Conservation (phyloP, 257 asterid genomes). For the Cynanchum wilfordii region DNA sequence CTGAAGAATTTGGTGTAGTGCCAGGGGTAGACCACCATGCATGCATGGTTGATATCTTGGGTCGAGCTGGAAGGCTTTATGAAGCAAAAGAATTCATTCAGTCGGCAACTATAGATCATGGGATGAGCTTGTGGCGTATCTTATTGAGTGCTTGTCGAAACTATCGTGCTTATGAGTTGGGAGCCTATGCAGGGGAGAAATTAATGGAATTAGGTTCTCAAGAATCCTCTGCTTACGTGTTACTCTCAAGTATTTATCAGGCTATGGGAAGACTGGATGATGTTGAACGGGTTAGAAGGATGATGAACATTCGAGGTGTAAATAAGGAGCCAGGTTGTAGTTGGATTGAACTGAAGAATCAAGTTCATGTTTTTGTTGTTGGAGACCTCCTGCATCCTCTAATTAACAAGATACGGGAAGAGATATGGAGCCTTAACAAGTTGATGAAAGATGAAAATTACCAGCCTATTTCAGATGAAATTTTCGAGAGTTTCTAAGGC, state of each 20-base stretch:
- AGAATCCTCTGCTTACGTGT: constrained; percentile 78
- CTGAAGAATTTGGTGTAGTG: constrained; percentile 39
- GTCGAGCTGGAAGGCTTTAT: constrained; percentile 75
- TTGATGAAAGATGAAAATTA: constrained; percentile 48
- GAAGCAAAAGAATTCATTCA: constrained; percentile 75
- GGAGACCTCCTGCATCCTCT: constrained; percentile 69
- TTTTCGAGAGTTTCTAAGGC: constrained; percentile 18
- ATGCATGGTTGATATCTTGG: constrained; percentile 81
- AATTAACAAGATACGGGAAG: constrained; percentile 40
- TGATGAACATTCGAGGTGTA: constrained; percentile 62
- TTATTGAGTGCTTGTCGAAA: constrained; percentile 69
- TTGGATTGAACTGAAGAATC: constrained; percentile 80
- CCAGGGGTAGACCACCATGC: constrained; percentile 72
- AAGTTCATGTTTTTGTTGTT: constrained; percentile 74
- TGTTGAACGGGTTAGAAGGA: constrained; percentile 61
- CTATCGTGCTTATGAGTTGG: constrained; percentile 62
- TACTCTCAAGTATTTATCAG: constrained; percentile 74
- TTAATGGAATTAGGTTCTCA: constrained; percentile 63
- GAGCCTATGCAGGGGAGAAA: constrained; percentile 86
- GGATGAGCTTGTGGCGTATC: constrained; percentile 74
- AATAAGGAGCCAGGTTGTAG: constrained; percentile 90
- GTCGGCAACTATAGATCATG: constrained; percentile 55
- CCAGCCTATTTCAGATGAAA: constrained; percentile 25
- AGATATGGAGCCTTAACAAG: constrained; percentile 41
- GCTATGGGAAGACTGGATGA: constrained; percentile 58